Evolutionary conservation across 1,139 yeast genomes (phyloP).

Genomic region (Zygoascus sp.): DNA sequence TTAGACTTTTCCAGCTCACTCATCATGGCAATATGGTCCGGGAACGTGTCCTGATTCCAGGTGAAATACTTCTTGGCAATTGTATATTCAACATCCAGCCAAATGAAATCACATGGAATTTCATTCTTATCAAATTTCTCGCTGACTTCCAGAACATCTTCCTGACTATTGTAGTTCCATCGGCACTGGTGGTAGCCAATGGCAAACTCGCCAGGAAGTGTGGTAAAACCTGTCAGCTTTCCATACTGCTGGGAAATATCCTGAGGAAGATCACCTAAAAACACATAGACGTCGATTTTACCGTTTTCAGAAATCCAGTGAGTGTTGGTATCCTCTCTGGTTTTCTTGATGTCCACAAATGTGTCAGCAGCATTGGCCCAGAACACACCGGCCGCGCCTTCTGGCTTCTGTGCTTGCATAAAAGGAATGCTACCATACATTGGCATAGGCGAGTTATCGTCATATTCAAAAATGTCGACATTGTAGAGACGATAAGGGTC

Average conservation of each 20-base stretch:
- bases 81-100: constrained; percentile 95
- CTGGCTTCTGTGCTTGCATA: constrained; percentile 62
- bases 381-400: constrained; percentile 66
- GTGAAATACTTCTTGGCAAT: constrained; percentile 84
- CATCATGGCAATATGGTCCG: constrained; percentile 68
- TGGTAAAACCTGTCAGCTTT: constrained; percentile 65
- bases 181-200: constrained; percentile 94
- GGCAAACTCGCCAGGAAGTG: constrained; percentile 74
- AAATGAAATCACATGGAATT: constrained; percentile 86
- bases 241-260: constrained; percentile 63
- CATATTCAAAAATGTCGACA: constrained; percentile 93
- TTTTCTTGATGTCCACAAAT: constrained; percentile 63
- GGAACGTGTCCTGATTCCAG: constrained; percentile 75
- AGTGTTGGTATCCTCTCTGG: constrained; percentile 23
- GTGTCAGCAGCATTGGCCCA: constrained; percentile 96
- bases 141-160: constrained; percentile 70
- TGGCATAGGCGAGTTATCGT: constrained; percentile 71
- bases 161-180: constrained; percentile 92
- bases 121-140: constrained; percentile 63
- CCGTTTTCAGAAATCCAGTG: constrained; percentile 98
- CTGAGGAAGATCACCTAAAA: constrained; percentile 59
- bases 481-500: constrained; percentile 85
- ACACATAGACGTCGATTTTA: constrained; percentile 65
- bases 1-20: constrained; percentile 61
- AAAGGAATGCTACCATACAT: constrained; percentile 96